phyloP scores from a whole-genome alignment of 1,284 basidiomycete genomes.

The Gomphus bonarii region DNA sequence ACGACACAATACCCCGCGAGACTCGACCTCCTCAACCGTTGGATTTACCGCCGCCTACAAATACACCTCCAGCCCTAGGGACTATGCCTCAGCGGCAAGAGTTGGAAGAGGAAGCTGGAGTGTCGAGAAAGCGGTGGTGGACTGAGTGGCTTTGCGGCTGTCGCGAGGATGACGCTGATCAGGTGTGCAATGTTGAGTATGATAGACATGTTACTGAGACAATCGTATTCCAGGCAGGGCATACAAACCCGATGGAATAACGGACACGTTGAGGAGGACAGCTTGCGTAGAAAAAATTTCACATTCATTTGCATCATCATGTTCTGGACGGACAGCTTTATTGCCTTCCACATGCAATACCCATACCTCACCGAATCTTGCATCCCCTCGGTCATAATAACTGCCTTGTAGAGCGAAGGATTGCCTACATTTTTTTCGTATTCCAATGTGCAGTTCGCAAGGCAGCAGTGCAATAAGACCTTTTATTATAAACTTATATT shows the following conservation, averaged over 20 bases:
- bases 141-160: conserved; percentile 77
- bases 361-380: background rate
- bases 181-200: conserved; percentile 31
- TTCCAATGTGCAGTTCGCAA: background rate
- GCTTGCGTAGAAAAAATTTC: background rate
- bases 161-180: conserved; percentile 57
- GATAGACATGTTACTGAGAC: conserved; percentile 2
- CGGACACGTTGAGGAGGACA: background rate
- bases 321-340: conserved; percentile 1
- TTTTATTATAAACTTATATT: background rate
- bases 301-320: conserved; percentile 9
- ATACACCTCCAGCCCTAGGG: conserved; percentile 14
- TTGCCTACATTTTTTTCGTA: background rate
- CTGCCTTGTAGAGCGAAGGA: background rate
- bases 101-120: conserved; percentile 13
- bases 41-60: conserved; percentile 23
- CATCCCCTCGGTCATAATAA: background rate
- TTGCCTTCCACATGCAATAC: too few relatives aligned
- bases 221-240: conserved; percentile 41
- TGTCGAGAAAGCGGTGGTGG: conserved; percentile 54
- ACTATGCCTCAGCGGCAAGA: conserved; percentile 18
- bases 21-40: conserved; percentile 30
- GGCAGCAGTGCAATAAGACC: background rate
- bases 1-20: conserved; percentile 10
- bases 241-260: conserved; percentile 68